Base-by-base conservation (phyloP, 2,329 filamentous ascomycete genomes). In the Xenosphaeropsis pyriputrescens region DNA sequence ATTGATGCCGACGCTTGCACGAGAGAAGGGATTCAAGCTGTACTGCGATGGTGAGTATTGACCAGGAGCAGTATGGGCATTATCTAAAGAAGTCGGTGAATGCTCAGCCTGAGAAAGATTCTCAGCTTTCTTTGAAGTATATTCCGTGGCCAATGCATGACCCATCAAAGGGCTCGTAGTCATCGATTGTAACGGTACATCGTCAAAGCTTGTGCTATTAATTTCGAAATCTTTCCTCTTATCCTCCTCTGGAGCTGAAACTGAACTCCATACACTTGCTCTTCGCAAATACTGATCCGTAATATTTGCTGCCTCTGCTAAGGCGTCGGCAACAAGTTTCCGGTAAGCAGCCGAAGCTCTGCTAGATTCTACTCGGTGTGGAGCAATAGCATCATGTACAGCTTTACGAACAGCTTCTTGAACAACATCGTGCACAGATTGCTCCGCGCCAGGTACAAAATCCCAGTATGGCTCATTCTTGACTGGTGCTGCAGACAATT, bases 381-480 rank as follows among this genome's bases (percentile, higher is more conserved):
- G 50, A 12, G 48, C 35, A 2, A 41, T 35, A 29, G 44, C 43
- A 3, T 48, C 46, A 9, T 45, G 39, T 2, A 53, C 48, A 16
- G 45, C 48, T 40, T 46, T 49, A 8, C 37, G 45, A 14, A 52
- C 50, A 31, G 49, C 51, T n/a, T 39, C 36, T 37, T 49, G 44
- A 2, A 53, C 46, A n/a, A 46, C 48, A 40, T 44, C 43, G 18
- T 52, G 45, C 14, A 52, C 46, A 3, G 43, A 46, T 22, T 50
- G 49, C 33, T 47, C 50, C 6, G 51, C 43, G 7, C 35, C 34
- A 16, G 50, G 50, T 14, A 46, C 43, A 41, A 52, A 53, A 2
- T 49, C 50, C 50, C 50, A 52, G 19, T 53, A 52, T 15, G 42
- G 38, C 18, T 44, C 43, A 35, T 48, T 49, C 2, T 44, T 31